Evolutionary conservation across 805 yeast genomes (phyloP), one percentile per base, ranked within the genome.

Genomic region (Wickerhamiella sorbophila): DNA sequence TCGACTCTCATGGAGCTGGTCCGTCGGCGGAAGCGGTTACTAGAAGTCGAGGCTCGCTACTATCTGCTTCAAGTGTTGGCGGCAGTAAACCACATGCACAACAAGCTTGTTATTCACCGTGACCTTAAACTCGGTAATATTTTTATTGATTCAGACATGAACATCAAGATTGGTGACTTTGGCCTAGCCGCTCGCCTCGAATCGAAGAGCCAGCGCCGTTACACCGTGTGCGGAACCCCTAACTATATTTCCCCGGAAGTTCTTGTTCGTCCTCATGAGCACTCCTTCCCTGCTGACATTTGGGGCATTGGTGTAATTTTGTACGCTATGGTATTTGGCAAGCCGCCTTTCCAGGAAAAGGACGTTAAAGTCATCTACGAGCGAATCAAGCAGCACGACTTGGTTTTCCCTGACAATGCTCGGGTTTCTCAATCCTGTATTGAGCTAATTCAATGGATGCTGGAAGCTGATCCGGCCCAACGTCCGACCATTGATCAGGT

Each of bases 201-300:
- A 34, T 67, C 74, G 18, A 67, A 71, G 24, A 71, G 71, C 44
- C 83, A 83, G 39, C 76, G 88, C 50, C 85, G 88, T 56, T 82
- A 79, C 58, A 88, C 98, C 35, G 84, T 91, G 43, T 91, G 99
- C 62, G 99, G 99, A 42, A 91, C 99, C 19, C 99, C 99, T 46
- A 91, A 91, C 63, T 91, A 91, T 60, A 91, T 91, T 57, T 96
- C 98, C 1, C 99, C 99, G 5, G 99, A 91, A 65, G 94, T 91
- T 18, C 70, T 91, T 49, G 82, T 86, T 33, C 47, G 52, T 15
- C 55, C 55, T 19, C 55, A 51, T 36, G 98, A 97, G 6, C 98
- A 91, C 60, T 77, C 93, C 40, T 87, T 76, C 57, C 95, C 86
- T 60, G 96, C 86, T 33, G 99, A 91, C 60, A 75, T 86, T 46